Base-by-base conservation (phyloP, 345 rosid genomes). In the Salix dunnii region DNA sequence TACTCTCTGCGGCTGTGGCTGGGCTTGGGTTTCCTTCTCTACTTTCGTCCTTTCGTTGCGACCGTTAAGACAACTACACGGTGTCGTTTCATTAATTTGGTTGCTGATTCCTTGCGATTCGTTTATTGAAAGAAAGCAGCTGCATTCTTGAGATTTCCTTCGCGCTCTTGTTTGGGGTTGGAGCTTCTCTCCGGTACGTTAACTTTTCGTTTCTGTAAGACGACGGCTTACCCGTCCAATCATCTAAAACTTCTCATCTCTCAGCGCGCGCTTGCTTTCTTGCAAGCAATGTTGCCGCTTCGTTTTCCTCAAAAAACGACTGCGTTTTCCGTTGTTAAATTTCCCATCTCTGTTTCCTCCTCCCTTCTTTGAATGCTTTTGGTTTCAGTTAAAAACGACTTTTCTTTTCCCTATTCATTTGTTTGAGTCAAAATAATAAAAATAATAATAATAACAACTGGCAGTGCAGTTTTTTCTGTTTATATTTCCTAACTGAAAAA, bases 401-500 rank as follows among this genome's bases (percentile, higher is more conserved):
- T 2, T 40, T 40, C 43, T 10, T 40, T 40, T 40, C 9, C 43
- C 2, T 9, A 9, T 40, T 40, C 2, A 2, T 9, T 40, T 10
- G 10, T 8, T 9, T 55, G 3, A 10, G 62, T 58, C 14, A n/a
- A 55, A 55, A 55, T 55, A 38, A 38, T 10, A 40, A 10, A n/a
- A n/a, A 8, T 21, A 21, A 55, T n/a, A 21, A 53, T 21, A 21
- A n/a, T 21, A 2, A 46, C 3, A 3, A 46, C 49, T 3, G 14
- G 49, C 60, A 20, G 36, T 75, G 36, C 70, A 13, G 81, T 80
- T 78, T 73, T 71, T 79, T 68, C 81, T 58, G 60, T 78, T 78
- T 84, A 36, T 36, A 48, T 74, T 51, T 31, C 74, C n/a, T 60
- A 67, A 76, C 77, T 23, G 79, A 77, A 51, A 58, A 70, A 61